Conservation (phyloP, 2,329 filamentous ascomycete genomes). For the Sphaerulina musiva region DNA sequence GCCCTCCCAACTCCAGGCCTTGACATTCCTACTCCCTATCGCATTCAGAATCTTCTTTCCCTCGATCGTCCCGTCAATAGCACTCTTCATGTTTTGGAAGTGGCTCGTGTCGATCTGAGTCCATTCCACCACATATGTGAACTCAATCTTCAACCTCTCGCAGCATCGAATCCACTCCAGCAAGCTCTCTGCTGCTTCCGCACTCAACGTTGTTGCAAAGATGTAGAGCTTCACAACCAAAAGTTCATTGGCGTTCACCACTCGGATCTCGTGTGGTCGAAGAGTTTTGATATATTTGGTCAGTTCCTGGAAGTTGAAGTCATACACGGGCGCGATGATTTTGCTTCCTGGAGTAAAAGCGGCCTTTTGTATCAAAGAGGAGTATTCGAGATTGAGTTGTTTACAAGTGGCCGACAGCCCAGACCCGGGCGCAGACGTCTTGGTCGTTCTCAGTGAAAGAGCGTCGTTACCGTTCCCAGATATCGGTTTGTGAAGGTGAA, state of each 20-base stretch:
- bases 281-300: conserved; percentile 13
- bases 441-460: neutral
- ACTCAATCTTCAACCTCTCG: conserved; percentile 9
- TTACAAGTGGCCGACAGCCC: conserved; percentile 13
- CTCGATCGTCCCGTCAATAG: conserved; percentile 10
- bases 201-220: neutral
- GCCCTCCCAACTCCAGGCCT: conserved; percentile 12
- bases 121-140: conserved; percentile 18
- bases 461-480: conserved; percentile 1
- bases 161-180: conserved; percentile 11
- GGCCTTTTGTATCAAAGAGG: conserved; percentile 14
- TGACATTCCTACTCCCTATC: conserved; percentile 6
- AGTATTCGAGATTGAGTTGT: conserved; percentile 17
- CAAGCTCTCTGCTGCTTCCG: conserved; percentile 4
- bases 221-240: conserved; percentile 15
- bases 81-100: conserved; percentile 9
- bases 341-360: conserved; percentile 16
- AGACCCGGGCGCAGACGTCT: neutral
- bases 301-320: conserved; percentile 19
- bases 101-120: conserved; percentile 9
- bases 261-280: conserved; percentile 11
- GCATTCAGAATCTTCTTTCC: conserved; percentile 18
- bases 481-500: conserved; percentile 9
- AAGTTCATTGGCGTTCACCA: conserved; percentile 16
- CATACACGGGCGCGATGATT: conserved; percentile 14